Evolutionary conservation across 2,329 filamentous ascomycete genomes (phyloP), one percentile per base, ranked within the genome.

Genomic region (Hypoxylon sp.): DNA sequence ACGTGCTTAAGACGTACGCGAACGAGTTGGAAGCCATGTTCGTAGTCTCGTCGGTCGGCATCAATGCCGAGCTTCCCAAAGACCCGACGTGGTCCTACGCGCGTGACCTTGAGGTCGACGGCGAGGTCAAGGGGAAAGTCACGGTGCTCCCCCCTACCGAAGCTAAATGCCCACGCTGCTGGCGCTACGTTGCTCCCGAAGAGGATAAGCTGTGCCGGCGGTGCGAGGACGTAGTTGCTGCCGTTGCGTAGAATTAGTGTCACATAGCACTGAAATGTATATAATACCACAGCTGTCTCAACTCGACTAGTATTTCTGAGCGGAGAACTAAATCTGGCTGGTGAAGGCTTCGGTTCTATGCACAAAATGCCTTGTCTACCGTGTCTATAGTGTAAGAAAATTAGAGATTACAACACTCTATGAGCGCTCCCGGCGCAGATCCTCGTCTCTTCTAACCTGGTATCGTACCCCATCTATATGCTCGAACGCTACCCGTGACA

Each of bases 131-230:
- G 55, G 77, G 75, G 27, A 75, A 66, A 24, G 79, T 79, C 18
- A 74, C 76, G 63, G 79, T 82, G 18, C 64, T 81, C 47, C 80
- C 83, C 55, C 83, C 83, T 1, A 72, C 67, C 65, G 69, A 79
- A 10, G 76, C 81, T 42, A 99, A 98, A 74, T 99, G 95, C 72
- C 81, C 85, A 0, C 82, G 95, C 47, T 99, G 95, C 76, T 99
- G 95, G 95, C 85, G 89, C 60, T 96, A 91, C 73, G 81, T 89
- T 20, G 87, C 89, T n/a, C 78, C 83, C n/a, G 75, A 76, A 43
- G 81, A 88, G 65, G 85, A 89, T 15, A 73, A 78, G 33, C 76
- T 96, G 15, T 98, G 94, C 74, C 75, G 74, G 45, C 80, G 92
- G 70, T 98, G 94, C 72, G 85, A 88, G 24, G 82, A 85, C 10